A percentile compares a stretch with the other conserved stretches of the same genome.
Conservation (phyloP, 1,284 basidiomycete genomes). For the Cryptococcus deneoformans region DNA sequence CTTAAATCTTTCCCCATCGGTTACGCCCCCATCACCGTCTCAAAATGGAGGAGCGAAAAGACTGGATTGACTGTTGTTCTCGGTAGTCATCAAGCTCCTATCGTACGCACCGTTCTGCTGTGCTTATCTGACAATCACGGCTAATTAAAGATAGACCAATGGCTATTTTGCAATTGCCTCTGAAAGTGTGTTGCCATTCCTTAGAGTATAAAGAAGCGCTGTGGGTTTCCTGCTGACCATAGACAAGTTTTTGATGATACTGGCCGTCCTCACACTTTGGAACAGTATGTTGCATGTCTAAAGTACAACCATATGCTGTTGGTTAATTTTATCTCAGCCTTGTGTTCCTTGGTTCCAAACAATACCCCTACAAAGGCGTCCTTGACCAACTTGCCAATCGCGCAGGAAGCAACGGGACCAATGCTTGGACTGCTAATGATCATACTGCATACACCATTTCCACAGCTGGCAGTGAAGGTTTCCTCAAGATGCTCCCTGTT, state of each 20-base stretch:
- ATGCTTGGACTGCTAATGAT: conserved; percentile 59
- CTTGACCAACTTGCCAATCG: conserved; percentile 97
- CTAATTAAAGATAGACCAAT: conserved; percentile 61
- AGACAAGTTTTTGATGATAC: conserved; percentile 80
- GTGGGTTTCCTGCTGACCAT: background rate
- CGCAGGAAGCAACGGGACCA: conserved; percentile 89
- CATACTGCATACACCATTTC: conserved; percentile 93
- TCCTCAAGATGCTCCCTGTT: conserved; percentile 89
- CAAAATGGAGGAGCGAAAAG: conserved; percentile 49
- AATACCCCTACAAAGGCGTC: conserved; percentile 96
- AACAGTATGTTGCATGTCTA: conserved; percentile 56
- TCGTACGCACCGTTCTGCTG: conserved; percentile 21
- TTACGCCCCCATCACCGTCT: conserved; percentile 45
- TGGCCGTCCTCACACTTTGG: conserved; percentile 89
- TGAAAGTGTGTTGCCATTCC: conserved; percentile 63
- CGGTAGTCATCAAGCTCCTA: conserved; percentile 62
- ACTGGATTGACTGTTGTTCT: conserved; percentile 53
- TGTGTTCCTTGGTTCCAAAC: conserved; percentile 91
- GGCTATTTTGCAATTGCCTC: conserved; percentile 91
- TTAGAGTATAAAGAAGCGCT: background rate
- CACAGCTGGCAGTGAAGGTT: conserved; percentile 96
- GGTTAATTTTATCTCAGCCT: conserved; percentile 55
- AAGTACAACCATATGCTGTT: background rate
- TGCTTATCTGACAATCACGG: background rate
- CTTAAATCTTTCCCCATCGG: conserved; percentile 42